Percentiles rank a stretch among this genome's conserved stretches.
Evolutionary conservation across 768 basidiomycete genomes (phyloP).

Genomic region (Mycena sanguinolenta): DNA sequence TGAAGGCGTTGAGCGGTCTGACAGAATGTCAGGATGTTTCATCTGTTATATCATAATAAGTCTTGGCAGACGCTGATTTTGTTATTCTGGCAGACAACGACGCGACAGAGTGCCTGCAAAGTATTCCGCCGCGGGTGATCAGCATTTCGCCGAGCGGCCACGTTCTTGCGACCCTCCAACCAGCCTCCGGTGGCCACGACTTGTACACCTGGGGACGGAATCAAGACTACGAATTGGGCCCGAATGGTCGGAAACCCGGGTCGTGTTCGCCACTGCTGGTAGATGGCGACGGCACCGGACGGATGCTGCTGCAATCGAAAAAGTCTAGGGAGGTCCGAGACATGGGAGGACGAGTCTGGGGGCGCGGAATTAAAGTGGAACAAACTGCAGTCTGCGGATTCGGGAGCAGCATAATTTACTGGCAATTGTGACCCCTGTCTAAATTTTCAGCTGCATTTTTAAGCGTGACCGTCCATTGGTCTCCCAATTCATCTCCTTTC

Average conservation of each 20-base stretch:
- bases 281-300: constrained; percentile 56
- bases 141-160: constrained; percentile 84
- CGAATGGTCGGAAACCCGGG: constrained; percentile 69
- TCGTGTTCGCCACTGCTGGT: constrained; percentile 67
- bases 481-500: constrained; percentile 19
- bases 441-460: not conserved
- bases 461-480: constrained; percentile 31
- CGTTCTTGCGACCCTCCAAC: constrained; percentile 80
- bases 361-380: constrained; percentile 70
- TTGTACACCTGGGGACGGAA: constrained; percentile 82
- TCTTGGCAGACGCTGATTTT: constrained; percentile 6
- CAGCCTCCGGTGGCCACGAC: constrained; percentile 71
- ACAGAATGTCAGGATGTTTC: constrained; percentile 77
- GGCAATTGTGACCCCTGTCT: constrained; percentile 50
- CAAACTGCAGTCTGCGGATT: constrained; percentile 75
- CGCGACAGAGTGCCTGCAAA: constrained; percentile 65
- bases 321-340: constrained; percentile 69
- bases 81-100: constrained; percentile 72
- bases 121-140: constrained; percentile 73
- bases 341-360: constrained; percentile 71
- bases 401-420: constrained; percentile 76
- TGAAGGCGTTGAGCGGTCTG: constrained; percentile 85
- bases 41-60: not conserved
- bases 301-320: constrained; percentile 69
- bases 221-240: constrained; percentile 78